phyloP scores from a whole-genome alignment of 768 basidiomycete species.

The Cystobasidium onofrii region DNA sequence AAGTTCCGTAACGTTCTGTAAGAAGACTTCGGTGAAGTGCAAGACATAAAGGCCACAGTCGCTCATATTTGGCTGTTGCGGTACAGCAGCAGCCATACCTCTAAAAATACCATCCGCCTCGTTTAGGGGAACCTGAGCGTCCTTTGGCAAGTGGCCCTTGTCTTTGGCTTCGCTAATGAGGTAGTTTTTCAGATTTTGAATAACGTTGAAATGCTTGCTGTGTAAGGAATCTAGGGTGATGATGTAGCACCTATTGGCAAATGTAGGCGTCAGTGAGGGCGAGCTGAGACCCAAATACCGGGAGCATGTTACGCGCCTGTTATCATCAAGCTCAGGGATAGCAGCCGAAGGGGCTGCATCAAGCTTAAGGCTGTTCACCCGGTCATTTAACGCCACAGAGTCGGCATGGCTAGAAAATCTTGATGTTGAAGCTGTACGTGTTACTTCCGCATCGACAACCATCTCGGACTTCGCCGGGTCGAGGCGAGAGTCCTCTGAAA shows the following conservation, averaged over 20 bases:
- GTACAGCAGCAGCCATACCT: slow-evolving; percentile 47
- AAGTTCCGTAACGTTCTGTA: slow-evolving; percentile 52
- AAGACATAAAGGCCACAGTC: slow-evolving; percentile 90
- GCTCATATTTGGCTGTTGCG: slow-evolving; percentile 75
- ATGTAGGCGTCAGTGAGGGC: background rate
- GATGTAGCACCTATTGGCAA: slow-evolving; percentile 64
- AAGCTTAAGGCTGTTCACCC: background rate
- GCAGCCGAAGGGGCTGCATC: background rate
- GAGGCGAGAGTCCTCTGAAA: no score
- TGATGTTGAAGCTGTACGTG: no score
- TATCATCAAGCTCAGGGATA: background rate
- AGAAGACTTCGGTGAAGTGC: slow-evolving; percentile 72
- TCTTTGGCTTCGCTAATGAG: slow-evolving; percentile 68
- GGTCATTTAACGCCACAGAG: background rate
- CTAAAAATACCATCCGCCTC: slow-evolving; percentile 50
- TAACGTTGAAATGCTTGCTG: slow-evolving; percentile 59
- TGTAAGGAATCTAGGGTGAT: slow-evolving; percentile 87
- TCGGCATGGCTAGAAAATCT: no score
- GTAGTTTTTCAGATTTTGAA: slow-evolving; percentile 59
- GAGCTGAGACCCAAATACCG: background rate
- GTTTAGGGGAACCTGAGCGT: slow-evolving; percentile 33
- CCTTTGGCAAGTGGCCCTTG: slow-evolving; percentile 51
- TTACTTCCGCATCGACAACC: no score
- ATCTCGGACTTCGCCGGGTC: no score
- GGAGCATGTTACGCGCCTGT: background rate